Base-by-base conservation (phyloP, 306 rosid genomes). In the Argentina anserina region DNA sequence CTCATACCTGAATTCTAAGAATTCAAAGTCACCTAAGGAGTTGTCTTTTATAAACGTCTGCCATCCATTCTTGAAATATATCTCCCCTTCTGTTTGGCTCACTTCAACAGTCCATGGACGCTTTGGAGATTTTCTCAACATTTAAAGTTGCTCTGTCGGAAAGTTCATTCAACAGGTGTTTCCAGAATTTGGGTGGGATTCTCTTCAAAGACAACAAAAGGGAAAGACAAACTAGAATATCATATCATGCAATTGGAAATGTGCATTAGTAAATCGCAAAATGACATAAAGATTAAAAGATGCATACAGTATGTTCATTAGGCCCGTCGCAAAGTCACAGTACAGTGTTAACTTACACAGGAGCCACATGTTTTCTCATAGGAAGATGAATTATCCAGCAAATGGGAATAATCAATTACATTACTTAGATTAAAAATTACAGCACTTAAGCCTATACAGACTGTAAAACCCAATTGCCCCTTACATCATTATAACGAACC, bases 1-100 rank as follows among this genome's bases (percentile, higher is more conserved):
- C 6, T 72, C 60, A 18, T 78, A 72, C 10, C 15, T 40, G 9
- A 40, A 1, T 40, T 25, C 14, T 69, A 72, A 25, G 17, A 66
- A 25, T 25, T 65, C 74, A 17, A 43, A 34, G 15, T 28, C 15
- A 40, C 33, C 67, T 34, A 78, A 67, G 33, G 72, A 72, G 55
- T 78, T 66, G 28, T 78, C 81, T 33, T 0, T 6, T 9, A 42
- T 3, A 39, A 72, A 78, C 50, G 66, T 20, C 21, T 33, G 10
- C 78, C 78, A 78, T 10, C 78, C 81, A 23, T 66, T 14, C 64
- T 26, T 17, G 34, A 78, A 23, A 58, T 40, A 78, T 25, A 72
- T 17, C 6, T 21, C 62, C 7, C 61, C 6, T 17, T 2, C 37
- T 42, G 52, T 65, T 31, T 56, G n/a, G 8, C 17, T 66, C 0